Base-by-base conservation (phyloP, 2,329 filamentous ascomycete genomes). In the Basipetospora sp. region DNA sequence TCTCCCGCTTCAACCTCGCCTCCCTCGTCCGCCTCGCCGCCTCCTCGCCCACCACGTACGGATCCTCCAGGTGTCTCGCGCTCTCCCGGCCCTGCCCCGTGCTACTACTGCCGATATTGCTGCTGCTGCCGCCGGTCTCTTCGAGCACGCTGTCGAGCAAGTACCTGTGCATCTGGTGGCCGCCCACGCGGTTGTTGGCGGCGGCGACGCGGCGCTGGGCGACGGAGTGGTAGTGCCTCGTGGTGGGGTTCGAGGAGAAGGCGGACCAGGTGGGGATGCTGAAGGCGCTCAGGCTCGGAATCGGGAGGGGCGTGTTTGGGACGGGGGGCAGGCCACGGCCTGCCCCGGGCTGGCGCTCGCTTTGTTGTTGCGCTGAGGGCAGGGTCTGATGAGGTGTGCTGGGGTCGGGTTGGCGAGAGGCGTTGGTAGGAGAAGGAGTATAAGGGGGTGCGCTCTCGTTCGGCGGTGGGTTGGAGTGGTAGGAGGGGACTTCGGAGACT, bases 401-500 rank as follows among this genome's bases (percentile, higher is more conserved):
- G 38, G 41, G 43, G 32, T 37, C 36, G 40, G 42, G 45, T 39
- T 38, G 45, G 42, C 42, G 48, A 51, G 31, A 66, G 65, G 8
- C n/a, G n/a, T 25, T 11, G 6, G 22, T 25, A 11, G 22, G 6
- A 6, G 22, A 25, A 11, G 22, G 66, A 59, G 47, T 74, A 74
- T 8, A 66, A 56, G 4, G 71, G 70, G n/a, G 63, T 54, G 27
- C 58, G 49, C 43, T 71, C 66, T 25, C 22, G 22, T n/a, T 48
- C 45, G 60, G 58, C n/a, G 57, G 61, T 25, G 62, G 59, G 37
- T 62, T 65, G 14, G 73, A 74, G 50, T 74, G 71, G 50, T 80
- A 78, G 1, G 74, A 74, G 4, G 77, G 77, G 2, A 65, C 70
- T 38, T 78, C 74, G 38, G 76, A 80, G 43, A 71, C 70, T 75